Evolutionary conservation across 768 basidiomycete genomes (phyloP).

Genomic region (Tulasnella sp.): DNA sequence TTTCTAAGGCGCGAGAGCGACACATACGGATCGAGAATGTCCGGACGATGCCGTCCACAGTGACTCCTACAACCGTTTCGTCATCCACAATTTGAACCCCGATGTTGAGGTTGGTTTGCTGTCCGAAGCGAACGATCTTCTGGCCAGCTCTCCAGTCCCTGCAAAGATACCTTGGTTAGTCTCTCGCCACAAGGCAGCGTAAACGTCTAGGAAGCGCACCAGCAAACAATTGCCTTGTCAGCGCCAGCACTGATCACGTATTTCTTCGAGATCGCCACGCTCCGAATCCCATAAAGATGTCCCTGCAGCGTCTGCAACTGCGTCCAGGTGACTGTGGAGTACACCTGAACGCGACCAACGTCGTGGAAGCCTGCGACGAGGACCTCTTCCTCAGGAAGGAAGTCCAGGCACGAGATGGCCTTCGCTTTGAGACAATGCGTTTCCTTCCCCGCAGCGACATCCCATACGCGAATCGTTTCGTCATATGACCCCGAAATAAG

Average conservation of each 20-base stretch:
- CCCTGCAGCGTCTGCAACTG: conserved; percentile 34
- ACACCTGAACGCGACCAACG: conserved; percentile 85
- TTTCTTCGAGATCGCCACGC: conserved; percentile 78
- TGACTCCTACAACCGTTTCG: conserved; percentile 83
- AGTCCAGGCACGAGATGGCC: conserved; percentile 67
- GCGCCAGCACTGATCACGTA: conserved; percentile 82
- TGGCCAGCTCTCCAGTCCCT: conserved; percentile 85
- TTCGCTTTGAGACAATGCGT: conserved; percentile 78
- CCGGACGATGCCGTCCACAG: conserved; percentile 85
- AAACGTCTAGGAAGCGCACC: conserved; percentile 30
- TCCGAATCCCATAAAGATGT: conserved; percentile 52
- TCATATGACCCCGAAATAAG: conserved; percentile 89
- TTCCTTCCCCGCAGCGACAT: conserved; percentile 60
- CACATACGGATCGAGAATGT: conserved; percentile 84
- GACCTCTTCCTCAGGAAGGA: conserved; percentile 78
- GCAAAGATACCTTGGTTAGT: not conserved
- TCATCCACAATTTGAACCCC: conserved; percentile 80
- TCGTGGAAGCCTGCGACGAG: conserved; percentile 92
- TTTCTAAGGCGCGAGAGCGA: not conserved
- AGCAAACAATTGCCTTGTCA: conserved; percentile 71
- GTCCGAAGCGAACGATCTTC: conserved; percentile 86
- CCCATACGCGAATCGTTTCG: conserved; percentile 91
- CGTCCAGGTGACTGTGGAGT: conserved; percentile 69
- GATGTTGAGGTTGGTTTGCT: conserved; percentile 88
- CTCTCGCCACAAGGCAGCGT: not conserved